Conservation (phyloP, 2,329 filamentous ascomycete genomes). For the Calonectria naviculata region DNA sequence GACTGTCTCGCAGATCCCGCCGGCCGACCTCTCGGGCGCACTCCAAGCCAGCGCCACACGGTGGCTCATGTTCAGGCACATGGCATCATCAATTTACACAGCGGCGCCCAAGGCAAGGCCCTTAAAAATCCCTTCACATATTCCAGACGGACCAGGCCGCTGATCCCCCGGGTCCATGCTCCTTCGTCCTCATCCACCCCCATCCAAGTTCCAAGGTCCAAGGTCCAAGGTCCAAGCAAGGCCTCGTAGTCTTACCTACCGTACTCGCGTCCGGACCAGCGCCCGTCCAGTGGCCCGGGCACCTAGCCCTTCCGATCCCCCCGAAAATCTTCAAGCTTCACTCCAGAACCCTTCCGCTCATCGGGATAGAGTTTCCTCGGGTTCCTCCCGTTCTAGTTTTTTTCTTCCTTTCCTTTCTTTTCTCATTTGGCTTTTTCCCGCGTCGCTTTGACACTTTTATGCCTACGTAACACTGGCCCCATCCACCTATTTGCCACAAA, state of each 20-base stretch:
- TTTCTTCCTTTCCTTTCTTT: not conserved
- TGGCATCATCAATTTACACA: not conserved
- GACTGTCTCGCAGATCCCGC: constrained; percentile 4
- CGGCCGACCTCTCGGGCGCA: not conserved
- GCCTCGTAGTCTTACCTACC: constrained; percentile 17
- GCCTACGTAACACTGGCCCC: not conserved
- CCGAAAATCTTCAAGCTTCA: constrained; percentile 19
- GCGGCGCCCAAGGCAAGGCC: not conserved
- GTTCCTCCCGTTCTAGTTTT: not conserved
- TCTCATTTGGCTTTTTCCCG: not conserved
- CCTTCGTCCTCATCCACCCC: not conserved
- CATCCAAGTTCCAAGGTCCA: constrained; percentile 1
- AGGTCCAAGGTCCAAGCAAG: constrained; percentile 5
- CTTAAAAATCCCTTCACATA: not conserved
- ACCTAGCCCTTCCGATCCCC: constrained; percentile 14
- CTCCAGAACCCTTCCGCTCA: constrained; percentile 5
- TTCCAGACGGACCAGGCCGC: constrained; percentile 1
- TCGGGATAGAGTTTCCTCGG: not conserved
- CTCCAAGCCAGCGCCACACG: not conserved
- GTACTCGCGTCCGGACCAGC: constrained; percentile 17
- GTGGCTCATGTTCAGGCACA: constrained; percentile 8
- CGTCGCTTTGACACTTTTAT: not conserved
- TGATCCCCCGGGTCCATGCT: constrained; percentile 12
- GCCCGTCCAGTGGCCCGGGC: constrained; percentile 33
- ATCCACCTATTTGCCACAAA: not conserved